These are phyloP conservation scores for Floccularia luteovirens DNA, from an alignment of 768 basidiomycete species.

Conservation along the genomic window DNA sequence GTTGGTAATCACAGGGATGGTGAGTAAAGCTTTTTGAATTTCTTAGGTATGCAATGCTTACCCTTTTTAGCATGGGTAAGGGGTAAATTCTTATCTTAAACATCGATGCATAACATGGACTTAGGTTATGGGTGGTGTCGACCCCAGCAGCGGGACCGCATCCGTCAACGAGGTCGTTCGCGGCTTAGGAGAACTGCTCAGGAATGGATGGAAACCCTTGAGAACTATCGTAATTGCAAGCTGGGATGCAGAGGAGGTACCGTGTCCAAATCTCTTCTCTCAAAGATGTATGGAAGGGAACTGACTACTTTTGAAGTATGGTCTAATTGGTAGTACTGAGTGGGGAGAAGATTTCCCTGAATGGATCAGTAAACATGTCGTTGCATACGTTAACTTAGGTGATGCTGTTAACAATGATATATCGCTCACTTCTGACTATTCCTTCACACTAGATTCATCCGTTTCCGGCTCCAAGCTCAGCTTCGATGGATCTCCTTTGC, in stretches of 20 bases:
- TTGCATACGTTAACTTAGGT: constrained; percentile 85
- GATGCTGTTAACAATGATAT: too few relatives aligned
- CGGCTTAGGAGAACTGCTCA: constrained; percentile 61
- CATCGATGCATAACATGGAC: constrained; percentile 18
- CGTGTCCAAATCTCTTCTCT: background rate
- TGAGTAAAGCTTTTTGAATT: constrained; percentile 16
- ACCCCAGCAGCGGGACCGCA: constrained; percentile 77
- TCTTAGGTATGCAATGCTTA: background rate
- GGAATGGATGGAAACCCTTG: constrained; percentile 78
- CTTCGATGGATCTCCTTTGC: constrained; percentile 67
- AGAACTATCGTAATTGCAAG: constrained; percentile 65
- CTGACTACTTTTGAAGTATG: constrained; percentile 28
- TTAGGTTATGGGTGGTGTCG: constrained; percentile 78
- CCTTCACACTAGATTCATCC: too few relatives aligned
- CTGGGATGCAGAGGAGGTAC: constrained; percentile 70
- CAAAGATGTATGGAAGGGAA: too few relatives aligned
- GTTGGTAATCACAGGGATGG: constrained; percentile 90
- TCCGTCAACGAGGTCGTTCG: constrained; percentile 71
- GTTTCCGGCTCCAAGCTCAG: constrained; percentile 54
- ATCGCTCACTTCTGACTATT: too few relatives aligned
- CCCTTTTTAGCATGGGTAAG: too few relatives aligned
- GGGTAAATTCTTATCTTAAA: background rate
- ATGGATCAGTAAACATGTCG: constrained; percentile 75
- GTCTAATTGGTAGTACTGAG: constrained; percentile 82
- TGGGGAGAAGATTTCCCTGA: constrained; percentile 88